Conservation (phyloP, 2,329 filamentous ascomycete species). For the Nannizzia gypsea region DNA sequence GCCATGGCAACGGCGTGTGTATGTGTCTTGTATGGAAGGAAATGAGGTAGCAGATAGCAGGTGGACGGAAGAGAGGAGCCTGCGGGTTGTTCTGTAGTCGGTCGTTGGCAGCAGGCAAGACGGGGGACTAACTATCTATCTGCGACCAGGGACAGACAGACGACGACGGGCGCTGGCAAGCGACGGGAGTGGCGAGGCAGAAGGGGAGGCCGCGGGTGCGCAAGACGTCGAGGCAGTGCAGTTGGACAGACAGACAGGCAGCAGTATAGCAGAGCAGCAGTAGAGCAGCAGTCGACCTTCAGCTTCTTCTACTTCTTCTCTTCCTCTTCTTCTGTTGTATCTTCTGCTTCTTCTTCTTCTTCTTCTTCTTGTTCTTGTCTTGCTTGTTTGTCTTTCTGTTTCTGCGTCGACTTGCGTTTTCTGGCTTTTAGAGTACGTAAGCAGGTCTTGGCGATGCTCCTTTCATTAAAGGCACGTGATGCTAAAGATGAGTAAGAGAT, state of each 20-base stretch:
- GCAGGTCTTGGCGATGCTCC: conserved; percentile 6
- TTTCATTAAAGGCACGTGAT: conserved; percentile 7
- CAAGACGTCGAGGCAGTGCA: neutral
- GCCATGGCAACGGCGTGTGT: conserved; percentile 37
- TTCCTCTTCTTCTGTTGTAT: neutral
- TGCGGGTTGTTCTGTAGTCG: too few relatives aligned
- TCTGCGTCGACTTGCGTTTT: neutral
- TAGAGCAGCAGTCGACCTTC: too few relatives aligned
- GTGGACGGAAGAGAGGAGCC: too few relatives aligned
- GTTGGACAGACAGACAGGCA: neutral
- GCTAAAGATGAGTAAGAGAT: too few relatives aligned
- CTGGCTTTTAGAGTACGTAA: conserved; percentile 1
- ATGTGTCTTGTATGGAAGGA: too few relatives aligned
- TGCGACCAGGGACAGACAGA: neutral
- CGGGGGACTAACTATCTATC: neutral
- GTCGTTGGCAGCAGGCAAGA: neutral
- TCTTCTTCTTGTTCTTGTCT: neutral
- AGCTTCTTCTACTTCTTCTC: neutral
- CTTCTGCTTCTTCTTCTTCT: neutral
- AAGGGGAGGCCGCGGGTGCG: neutral
- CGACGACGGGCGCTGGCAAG: neutral
- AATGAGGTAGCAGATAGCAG: too few relatives aligned
- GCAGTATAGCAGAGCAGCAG: too few relatives aligned
- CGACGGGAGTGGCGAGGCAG: neutral
- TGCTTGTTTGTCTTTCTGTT: neutral